Evolutionary conservation across 2,329 filamentous ascomycete genomes (phyloP), one percentile per base, ranked within the genome.

Genomic region (Paecilomyces fulvus): DNA sequence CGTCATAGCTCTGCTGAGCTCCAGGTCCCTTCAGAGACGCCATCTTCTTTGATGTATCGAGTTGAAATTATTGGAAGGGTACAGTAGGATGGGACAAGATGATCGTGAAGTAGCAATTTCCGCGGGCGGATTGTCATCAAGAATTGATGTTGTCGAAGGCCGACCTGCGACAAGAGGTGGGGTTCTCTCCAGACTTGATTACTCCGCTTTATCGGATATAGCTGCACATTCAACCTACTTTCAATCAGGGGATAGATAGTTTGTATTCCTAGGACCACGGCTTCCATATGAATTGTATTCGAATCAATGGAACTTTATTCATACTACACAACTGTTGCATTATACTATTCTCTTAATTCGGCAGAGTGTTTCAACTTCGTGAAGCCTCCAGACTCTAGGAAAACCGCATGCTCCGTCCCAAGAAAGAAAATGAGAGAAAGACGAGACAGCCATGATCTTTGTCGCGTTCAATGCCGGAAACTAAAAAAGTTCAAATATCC

Each of bases 11-110:
- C 67, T 79, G 79, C 30, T 80, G 76, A 67, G 80, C 78, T 61
- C 84, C 84, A 30, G 83, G 83, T 54, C 85, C 85, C 77, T 87
- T 87, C 63, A 85, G 72, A 51, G 79, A 73, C 56, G 80, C 68
- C 80, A 83, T 77, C 49, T 46, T 80, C 53, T 57, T 65, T 52
- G 46, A 10, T 50, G 11, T 28, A 10, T 49, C 31, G 21, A 28
- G 10, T 11, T 49, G 55, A 31, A 58, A 49, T 21, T 49, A 49
- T n/a, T 43, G 14, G 17, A 43, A 8, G n/a, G n/a, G n/a, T 17
- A 43, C 14, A 43, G 37, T 17, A 43, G 10, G n/a, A 12, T n/a
- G 37, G n/a, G 17, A 20, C 14, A 43, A 43, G n/a, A n/a, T n/a
- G 5, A 43, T n/a, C 17, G 37, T 20, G n/a, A 43, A 17, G 14